Conservation (phyloP, 257 asterid species). For the Jacaranda copaia region DNA sequence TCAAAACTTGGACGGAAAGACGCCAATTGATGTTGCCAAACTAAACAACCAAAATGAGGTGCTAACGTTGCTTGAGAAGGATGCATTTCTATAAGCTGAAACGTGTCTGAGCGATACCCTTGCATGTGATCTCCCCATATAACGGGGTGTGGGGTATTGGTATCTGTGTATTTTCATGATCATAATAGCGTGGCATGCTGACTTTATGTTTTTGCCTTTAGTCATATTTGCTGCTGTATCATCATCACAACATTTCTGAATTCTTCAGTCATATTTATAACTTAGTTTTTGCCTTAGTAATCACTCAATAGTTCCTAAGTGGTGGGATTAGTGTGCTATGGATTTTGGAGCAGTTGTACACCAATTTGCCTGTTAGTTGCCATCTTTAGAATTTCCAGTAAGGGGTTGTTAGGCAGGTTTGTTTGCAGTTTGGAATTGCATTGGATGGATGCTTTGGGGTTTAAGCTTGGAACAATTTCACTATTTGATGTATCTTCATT, state of each 20-base stretch:
- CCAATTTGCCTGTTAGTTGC: background rate
- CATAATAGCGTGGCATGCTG: conserved; percentile 29
- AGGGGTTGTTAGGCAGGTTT: background rate
- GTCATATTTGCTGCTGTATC: conserved; percentile 45
- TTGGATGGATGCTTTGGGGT: background rate
- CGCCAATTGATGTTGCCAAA: conserved; percentile 97
- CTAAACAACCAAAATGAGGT: conserved; percentile 88
- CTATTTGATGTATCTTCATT: no score
- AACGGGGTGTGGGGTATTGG: conserved; percentile 32
- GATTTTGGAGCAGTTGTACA: background rate
- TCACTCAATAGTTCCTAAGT: conserved; percentile 21
- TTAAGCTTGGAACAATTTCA: background rate
- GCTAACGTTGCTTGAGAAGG: conserved; percentile 87
- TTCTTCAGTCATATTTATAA: conserved; percentile 33
- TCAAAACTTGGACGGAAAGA: conserved; percentile 95
- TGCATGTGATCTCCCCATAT: conserved; percentile 32
- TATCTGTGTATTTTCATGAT: conserved; percentile 17
- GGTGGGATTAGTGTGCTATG: conserved; percentile 17
- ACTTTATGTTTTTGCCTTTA: conserved; percentile 29
- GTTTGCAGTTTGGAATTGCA: background rate
- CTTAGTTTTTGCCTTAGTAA: conserved; percentile 14
- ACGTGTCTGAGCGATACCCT: conserved; percentile 9
- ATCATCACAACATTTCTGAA: conserved; percentile 36
- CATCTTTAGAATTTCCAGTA: background rate
- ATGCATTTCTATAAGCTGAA: conserved; percentile 74